Evolutionary conservation across 163 green algal genomes (phyloP), one percentile per base, ranked within the genome.

Genomic region (Chloromonas sp.): DNA sequence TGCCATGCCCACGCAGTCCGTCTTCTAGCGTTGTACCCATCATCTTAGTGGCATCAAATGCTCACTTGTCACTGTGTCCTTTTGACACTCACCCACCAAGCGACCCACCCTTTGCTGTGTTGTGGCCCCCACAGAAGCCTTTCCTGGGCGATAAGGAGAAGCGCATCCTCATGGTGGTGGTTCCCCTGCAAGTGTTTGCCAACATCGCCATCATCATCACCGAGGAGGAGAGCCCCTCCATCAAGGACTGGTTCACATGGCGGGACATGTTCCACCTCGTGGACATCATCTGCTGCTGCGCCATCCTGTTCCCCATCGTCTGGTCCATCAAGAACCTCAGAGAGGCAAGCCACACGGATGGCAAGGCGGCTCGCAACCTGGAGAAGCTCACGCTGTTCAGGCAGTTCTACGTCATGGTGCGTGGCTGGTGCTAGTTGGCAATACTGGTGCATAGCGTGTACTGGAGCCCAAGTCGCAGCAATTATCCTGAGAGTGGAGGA

Each of bases 201-300:
- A 98, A 99, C 89, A 94, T 99, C 11, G 96, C 96, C 3, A 97
- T 97, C 84, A 89, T 99, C 62, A 92, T 98, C 79, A 89, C 97
- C 77, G 95, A 98, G 82, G 97, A 99, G 90, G 94, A 95, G 85
- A 96, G 91, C n/a, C 95, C 95, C 14, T 92, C 92, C 0, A 88
- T 90, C 1, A 85, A 88, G 81, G 92, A 92, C 80, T 99, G 95
- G 95, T 95, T 98, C 87, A 97, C 94, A n/a, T 99, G 97, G 96
- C 89, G 88, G 1, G 94, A 98, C 87, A 90, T 99, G n/a, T 95
- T 98, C 89, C 96, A 98, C 91, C 85, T 99, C 62, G 92, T 99
- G n/a, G 97, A 99, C 90, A 98, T 99, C 90, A 90, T 98, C 71
- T 99, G 96, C 96, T 99, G 96, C 92, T 98, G 95, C 89, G 96